These are phyloP conservation scores for Claviceps paspali DNA, from an alignment of 2,329 filamentous ascomycete genomes.

Conservation along the genomic window DNA sequence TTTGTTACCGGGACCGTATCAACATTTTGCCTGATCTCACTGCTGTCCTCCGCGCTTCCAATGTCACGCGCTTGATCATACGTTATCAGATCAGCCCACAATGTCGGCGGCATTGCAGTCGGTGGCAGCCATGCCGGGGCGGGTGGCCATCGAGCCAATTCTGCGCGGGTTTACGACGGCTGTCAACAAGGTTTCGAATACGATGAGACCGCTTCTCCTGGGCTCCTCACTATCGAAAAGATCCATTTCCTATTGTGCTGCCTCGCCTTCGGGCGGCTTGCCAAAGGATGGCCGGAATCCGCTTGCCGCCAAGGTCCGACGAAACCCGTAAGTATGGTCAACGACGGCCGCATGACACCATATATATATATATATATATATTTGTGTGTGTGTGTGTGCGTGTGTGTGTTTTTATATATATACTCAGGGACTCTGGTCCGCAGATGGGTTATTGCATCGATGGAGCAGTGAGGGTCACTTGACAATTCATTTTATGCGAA, in stretches of 20 bases:
- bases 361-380: too few relatives aligned
- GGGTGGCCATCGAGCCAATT: neutral
- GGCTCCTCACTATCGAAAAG: neutral
- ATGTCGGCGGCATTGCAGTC: neutral
- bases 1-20: too few relatives aligned
- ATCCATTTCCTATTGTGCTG: too few relatives aligned
- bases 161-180: neutral
- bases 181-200: neutral
- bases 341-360: neutral
- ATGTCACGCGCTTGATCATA: too few relatives aligned
- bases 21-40: too few relatives aligned
- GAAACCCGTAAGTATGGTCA: neutral
- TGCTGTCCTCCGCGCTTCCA: too few relatives aligned
- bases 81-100: neutral
- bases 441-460: too few relatives aligned
- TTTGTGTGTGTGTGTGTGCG: too few relatives aligned
- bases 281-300: neutral
- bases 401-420: too few relatives aligned
- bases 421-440: too few relatives aligned
- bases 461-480: neutral
- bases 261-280: neutral
- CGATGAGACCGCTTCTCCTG: neutral
- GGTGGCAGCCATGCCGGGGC: neutral
- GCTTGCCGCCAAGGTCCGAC: neutral
- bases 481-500: neutral